Percentiles rank a stretch among this genome's conserved stretches.
phyloP scores from a whole-genome alignment of 2,329 filamentous ascomycete species.

The Fusarium graminum region DNA sequence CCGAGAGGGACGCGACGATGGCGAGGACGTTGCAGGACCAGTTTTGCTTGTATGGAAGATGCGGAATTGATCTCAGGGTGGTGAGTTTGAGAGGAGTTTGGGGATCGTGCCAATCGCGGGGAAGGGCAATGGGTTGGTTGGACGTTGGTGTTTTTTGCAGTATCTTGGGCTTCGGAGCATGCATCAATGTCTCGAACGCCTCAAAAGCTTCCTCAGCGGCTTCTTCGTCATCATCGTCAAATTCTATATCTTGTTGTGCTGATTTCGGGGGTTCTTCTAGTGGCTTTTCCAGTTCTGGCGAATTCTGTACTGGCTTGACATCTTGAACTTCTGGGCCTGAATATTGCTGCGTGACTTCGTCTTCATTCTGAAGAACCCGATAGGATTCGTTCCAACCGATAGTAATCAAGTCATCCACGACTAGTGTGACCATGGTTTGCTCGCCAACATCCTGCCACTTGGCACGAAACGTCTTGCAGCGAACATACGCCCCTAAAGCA shows the following conservation, averaged over 20 bases:
- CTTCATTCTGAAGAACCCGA: slow-evolving; percentile 38
- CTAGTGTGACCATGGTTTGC: slow-evolving; percentile 58
- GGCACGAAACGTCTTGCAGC: slow-evolving; percentile 58
- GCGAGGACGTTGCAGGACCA: slow-evolving; percentile 69
- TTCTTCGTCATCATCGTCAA: slow-evolving; percentile 43
- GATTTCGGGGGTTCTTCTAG: background rate
- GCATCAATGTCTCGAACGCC: slow-evolving; percentile 55
- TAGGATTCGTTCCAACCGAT: slow-evolving; percentile 64
- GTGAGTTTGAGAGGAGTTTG: slow-evolving; percentile 65
- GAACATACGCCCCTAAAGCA: slow-evolving; percentile 63
- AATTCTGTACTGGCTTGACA: background rate
- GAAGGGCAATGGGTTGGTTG: slow-evolving; percentile 53
- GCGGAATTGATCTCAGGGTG: slow-evolving; percentile 62
- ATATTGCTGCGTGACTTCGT: slow-evolving; percentile 4
- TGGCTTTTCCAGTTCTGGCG: background rate
- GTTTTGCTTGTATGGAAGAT: slow-evolving; percentile 69
- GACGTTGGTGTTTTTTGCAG: slow-evolving; percentile 16
- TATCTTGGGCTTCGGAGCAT: slow-evolving; percentile 38
- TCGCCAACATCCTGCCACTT: slow-evolving; percentile 44
- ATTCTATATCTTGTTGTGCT: background rate
- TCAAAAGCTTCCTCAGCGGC: slow-evolving; percentile 54
- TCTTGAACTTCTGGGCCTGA: slow-evolving; percentile 11
- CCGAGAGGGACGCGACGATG: slow-evolving; percentile 62
- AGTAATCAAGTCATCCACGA: slow-evolving; percentile 60
- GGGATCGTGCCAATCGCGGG: slow-evolving; percentile 58